These are phyloP conservation scores for Lasiodiplodia hormozganensis DNA, from an alignment of 2,329 filamentous ascomycete species.

Conservation along the genomic window DNA sequence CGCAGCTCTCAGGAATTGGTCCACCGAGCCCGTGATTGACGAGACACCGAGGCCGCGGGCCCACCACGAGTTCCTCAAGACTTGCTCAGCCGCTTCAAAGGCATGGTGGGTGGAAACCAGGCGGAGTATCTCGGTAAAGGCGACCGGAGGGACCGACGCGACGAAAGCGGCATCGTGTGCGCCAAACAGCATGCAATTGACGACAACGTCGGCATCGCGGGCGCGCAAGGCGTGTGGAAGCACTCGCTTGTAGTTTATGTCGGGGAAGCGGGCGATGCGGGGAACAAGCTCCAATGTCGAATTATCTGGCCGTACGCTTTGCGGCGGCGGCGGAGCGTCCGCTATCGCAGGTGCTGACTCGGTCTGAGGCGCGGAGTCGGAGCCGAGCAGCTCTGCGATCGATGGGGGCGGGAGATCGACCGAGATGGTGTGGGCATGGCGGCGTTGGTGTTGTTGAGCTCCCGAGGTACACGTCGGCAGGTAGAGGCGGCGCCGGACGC, in stretches of 20 bases:
- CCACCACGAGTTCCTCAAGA: conserved; percentile 45
- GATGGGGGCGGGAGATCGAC: neutral
- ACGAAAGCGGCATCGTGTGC: conserved; percentile 38
- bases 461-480: neutral
- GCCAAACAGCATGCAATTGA: conserved; percentile 33
- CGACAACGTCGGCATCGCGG: conserved; percentile 13
- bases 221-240: conserved; percentile 5
- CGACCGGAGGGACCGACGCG: conserved; percentile 56
- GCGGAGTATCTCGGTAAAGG: conserved; percentile 69
- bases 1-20: conserved; percentile 48
- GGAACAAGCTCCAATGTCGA: neutral
- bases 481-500: neutral
- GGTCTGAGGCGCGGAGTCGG: neutral
- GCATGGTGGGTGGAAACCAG: conserved; percentile 64
- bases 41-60: conserved; percentile 53
- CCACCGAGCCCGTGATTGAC: conserved; percentile 32
- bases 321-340: neutral
- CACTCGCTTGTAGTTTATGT: neutral
- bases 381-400: neutral
- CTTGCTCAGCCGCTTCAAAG: conserved; percentile 44
- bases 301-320: neutral
- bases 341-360: neutral
- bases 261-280: neutral
- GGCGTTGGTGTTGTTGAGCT: conserved; percentile 23
- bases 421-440: conserved; percentile 13